Base-by-base conservation (phyloP, 495 filamentous ascomycete genomes). In the Pseudomonodictys pantanalensis region DNA sequence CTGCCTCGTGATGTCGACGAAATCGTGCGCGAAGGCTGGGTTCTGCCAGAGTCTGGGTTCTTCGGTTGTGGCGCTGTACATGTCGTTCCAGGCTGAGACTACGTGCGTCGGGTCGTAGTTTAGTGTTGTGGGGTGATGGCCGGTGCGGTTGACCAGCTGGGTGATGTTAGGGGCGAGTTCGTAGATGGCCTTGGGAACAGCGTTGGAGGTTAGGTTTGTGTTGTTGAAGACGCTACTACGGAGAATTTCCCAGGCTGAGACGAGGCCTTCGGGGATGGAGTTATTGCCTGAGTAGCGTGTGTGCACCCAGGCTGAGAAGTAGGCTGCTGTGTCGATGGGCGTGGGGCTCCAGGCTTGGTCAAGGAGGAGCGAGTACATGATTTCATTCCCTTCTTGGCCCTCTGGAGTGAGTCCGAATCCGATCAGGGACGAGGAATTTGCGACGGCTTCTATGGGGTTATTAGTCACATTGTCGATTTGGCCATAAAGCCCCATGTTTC, bases 371-470 rank as follows among this genome's bases (percentile, higher is more conserved):
- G 77, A 70, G 53, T 81, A 81, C 53, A 81, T 73, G 53, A 82
- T 76, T 39, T 82, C 77, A 51, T 82, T 82, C n/a, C 78, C 78
- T 54, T 81, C 78, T 52, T 80, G 79, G 5, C 77, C 79, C 56
- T 80, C 79, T 50, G 75, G 75, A 8, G 74, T 77, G 17, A 78
- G 66, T 5, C 78, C 76, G 38, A 77, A 76, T 6, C 79, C 79
- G 15, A 78, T 70, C 39, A 80, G 56, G 6, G 69, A 73, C 3
- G 67, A 67, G 0, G 72, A 73, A 32, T 72, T 70, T 15, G 63
- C 48, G 2, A 76, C 64, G 0, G 79, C 78, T 44, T 76, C 69
- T 10, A 78, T 76, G 0, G 78, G 69, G 49, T 79, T 76, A 35
- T 71, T 64, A 0, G 77, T 81, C 23, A 80, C 62, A 20, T 81